Evolutionary conservation across 306 rosid species (phyloP).

Genomic region (Prinsepia uniflora): DNA sequence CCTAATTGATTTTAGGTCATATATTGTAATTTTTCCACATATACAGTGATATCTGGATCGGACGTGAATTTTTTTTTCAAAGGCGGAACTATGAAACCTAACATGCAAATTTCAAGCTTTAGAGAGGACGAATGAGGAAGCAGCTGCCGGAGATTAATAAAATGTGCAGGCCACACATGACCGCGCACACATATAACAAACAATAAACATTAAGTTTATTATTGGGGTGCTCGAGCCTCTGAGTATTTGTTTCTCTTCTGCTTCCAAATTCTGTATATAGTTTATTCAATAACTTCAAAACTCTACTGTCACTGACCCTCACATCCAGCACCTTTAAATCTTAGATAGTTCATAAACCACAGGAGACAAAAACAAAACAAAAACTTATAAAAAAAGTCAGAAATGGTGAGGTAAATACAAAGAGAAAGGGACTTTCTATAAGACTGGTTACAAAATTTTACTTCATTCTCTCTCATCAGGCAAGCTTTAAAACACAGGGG

Average conservation of each 20-base stretch:
- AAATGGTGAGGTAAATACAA: constrained; percentile 19
- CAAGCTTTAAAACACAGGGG: constrained; percentile 30
- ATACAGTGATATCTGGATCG: too few species aligned
- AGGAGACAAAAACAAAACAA: constrained; percentile 12
- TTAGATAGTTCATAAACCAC: constrained; percentile 22
- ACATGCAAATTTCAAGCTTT: too few species aligned
- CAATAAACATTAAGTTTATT: background rate
- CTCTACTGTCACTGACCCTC: constrained; percentile 29
- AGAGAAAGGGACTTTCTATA: constrained; percentile 21
- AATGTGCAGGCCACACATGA: background rate
- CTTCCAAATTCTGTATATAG: constrained; percentile 29
- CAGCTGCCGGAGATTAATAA: too few species aligned
- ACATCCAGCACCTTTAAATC: constrained; percentile 27
- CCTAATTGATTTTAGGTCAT: too few species aligned
- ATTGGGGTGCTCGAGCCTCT: background rate
- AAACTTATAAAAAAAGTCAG: background rate
- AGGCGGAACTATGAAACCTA: too few species aligned
- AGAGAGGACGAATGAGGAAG: too few species aligned
- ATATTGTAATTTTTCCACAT: too few species aligned
- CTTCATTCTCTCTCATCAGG: constrained; percentile 21
- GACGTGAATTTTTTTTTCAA: too few species aligned
- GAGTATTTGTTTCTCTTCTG: background rate
- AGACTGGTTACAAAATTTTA: constrained; percentile 33
- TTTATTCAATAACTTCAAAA: constrained; percentile 39
- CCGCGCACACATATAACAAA: constrained; percentile 1